Conservation (phyloP, 352 stramenopile species). For the Pythium volutum region DNA sequence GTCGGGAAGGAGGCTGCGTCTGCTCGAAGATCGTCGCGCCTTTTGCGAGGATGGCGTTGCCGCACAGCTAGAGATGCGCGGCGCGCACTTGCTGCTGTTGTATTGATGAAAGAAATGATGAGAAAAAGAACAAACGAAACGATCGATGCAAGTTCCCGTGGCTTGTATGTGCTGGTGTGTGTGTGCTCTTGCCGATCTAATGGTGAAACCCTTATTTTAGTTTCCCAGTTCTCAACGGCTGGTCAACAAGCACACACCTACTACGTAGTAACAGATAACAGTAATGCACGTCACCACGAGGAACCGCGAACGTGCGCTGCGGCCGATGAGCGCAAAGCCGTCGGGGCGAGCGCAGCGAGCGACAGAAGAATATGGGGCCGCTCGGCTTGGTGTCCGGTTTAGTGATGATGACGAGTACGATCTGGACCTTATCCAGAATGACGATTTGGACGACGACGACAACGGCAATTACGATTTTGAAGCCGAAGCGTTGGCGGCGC, state of each 20-base stretch:
- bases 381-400: not conserved
- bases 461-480: slow-evolving; percentile 32
- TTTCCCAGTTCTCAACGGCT: not conserved
- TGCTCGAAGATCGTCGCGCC: not conserved
- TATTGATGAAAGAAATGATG: slow-evolving; percentile 23
- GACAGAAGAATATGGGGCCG: not conserved
- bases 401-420: slow-evolving; percentile 20
- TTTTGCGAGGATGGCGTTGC: not conserved
- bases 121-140: slow-evolving; percentile 2
- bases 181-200: too few relatives aligned
- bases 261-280: too few relatives aligned
- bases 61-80: not conserved
- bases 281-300: not conserved
- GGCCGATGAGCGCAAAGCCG: slow-evolving; percentile 53
- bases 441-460: slow-evolving; percentile 35
- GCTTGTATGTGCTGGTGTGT: not conserved
- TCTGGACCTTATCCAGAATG: slow-evolving; percentile 29
- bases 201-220: slow-evolving; percentile 4
- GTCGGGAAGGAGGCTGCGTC: not conserved
- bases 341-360: slow-evolving; percentile 10
- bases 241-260: not conserved
- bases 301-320: slow-evolving; percentile 8
- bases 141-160: not conserved
- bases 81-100: slow-evolving; percentile 2
- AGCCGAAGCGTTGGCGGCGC: slow-evolving; percentile 26